Conservation (phyloP, 108 stramenopile species). For the Seminavis robusta region DNA sequence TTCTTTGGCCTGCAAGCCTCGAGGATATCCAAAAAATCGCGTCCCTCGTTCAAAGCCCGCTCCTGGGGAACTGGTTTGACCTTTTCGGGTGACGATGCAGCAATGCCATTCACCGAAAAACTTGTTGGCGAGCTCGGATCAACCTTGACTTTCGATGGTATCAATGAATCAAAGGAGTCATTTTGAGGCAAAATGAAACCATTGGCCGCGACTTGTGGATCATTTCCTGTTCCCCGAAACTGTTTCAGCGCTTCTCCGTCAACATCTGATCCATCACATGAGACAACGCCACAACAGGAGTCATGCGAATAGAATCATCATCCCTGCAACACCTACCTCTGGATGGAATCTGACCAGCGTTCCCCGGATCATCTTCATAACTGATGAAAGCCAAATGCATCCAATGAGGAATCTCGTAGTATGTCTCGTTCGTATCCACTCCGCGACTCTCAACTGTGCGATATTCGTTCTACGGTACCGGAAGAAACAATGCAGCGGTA, state of each 20-base stretch:
- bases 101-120: constrained; percentile 35
- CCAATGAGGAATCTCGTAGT: constrained; percentile 87
- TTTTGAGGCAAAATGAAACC: constrained; percentile 9
- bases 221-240: neutral
- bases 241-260: neutral
- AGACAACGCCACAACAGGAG: neutral
- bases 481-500: no score
- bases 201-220: constrained; percentile 1
- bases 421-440: constrained; percentile 32
- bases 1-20: constrained; percentile 77
- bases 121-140: neutral
- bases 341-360: no score
- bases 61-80: constrained; percentile 26
- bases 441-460: constrained; percentile 16
- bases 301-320: no score
- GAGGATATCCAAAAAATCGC: constrained; percentile 78
- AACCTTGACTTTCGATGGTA: neutral
- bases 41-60: constrained; percentile 66
- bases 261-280: neutral
- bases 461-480: constrained; percentile 25
- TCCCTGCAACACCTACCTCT: no score
- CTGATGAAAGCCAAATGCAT: constrained; percentile 83
- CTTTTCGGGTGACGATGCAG: constrained; percentile 24
- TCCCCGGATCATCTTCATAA: constrained; percentile 61
- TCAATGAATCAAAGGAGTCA: neutral